Base-by-base conservation (phyloP, 2,329 filamentous ascomycete species). In the Pseudocercospora pini-densiflorae region DNA sequence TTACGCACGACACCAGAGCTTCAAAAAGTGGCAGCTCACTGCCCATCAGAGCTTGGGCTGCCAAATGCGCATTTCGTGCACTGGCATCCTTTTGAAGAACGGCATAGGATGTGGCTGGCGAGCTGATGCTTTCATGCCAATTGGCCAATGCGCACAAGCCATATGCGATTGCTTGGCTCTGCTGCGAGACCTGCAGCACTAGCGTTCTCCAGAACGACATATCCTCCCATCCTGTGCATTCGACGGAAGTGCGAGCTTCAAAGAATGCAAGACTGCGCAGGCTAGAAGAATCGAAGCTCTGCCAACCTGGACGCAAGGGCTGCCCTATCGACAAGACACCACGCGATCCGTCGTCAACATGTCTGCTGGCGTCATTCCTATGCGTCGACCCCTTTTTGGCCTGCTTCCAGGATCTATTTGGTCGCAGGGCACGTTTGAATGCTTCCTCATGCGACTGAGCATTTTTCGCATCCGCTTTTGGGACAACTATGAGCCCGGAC, bases 1-100 rank as follows among this genome's bases (percentile, higher is more conserved):
- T 61, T 7, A 61, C 23, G 10, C 59, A 61, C 12, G 59, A 61
- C 6, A 61, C 40, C 7, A 61, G 19, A 24, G 59, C 59, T 31
- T 61, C 36, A 24, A 61, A 47, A 21, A 31, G 59, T 9, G 14
- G 24, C 7, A 21, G 51, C 9, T 29, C 16, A 29, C 21, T 54
- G 19, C 21, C 9, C 21, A 29, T n/a, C 24, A 54, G 9, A 14
- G 51, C 16, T 21, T 31, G 21, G 16, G 51, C 51, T 21, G 24
- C 51, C 24, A 54, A 27, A 6, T 16, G 51, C 5, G 51, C 21
- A 16, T 29, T 24, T 1, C 24, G 1, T 24, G 21, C 51, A 29
- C 51, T 54, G 14, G 24, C 21, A n/a, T n/a, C 5, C 24, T 16
- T 10, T 3, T 24, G 51, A 6, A 16, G 24, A 14, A 31, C 7